Percentiles rank a stretch among this genome's conserved stretches.
Conservation (phyloP, 495 filamentous ascomycete genomes). For the Hypoxylon rickii region DNA sequence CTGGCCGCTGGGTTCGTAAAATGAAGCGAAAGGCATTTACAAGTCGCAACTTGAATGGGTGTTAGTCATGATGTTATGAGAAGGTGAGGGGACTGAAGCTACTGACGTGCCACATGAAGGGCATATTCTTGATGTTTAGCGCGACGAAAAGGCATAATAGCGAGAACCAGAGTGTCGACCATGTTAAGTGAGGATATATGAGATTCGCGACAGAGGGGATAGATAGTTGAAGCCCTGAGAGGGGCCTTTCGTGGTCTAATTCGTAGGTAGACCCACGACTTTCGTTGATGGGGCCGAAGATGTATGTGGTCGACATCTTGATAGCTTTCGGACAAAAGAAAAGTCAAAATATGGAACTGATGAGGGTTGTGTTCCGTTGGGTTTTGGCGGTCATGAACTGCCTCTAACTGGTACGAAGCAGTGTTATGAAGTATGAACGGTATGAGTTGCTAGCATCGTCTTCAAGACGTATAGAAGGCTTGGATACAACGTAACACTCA, state of each 20-base stretch:
- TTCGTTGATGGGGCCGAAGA: slow-evolving; percentile 29
- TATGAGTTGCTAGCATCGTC: slow-evolving; percentile 5
- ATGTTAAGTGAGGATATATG: slow-evolving; percentile 30
- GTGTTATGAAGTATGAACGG: slow-evolving; percentile 18
- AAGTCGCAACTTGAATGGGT: slow-evolving; percentile 20
- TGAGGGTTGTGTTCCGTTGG: background rate
- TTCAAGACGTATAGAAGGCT: background rate
- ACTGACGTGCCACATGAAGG: slow-evolving; percentile 36
- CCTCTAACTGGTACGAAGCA: slow-evolving; percentile 4
- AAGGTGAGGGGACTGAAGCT: background rate
- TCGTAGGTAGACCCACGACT: slow-evolving; percentile 27
- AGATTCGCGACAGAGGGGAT: slow-evolving; percentile 17
- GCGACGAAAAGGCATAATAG: slow-evolving; percentile 28
- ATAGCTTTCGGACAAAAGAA: slow-evolving; percentile 5
- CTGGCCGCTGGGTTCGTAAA: slow-evolving; percentile 34
- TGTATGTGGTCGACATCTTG: slow-evolving; percentile 35
- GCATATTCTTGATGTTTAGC: slow-evolving; percentile 32
- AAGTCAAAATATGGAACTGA: background rate
- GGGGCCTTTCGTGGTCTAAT: slow-evolving; percentile 10
- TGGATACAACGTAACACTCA: slow-evolving; percentile 12
- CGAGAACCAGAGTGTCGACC: slow-evolving; percentile 33
- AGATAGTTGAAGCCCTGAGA: slow-evolving; percentile 10
- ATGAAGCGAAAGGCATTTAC: slow-evolving; percentile 41
- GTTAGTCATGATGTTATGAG: slow-evolving; percentile 1
- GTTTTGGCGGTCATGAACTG: too few relatives aligned